Conservation (phyloP, 2,329 filamentous ascomycete genomes). For the Aspergillus jensenii region DNA sequence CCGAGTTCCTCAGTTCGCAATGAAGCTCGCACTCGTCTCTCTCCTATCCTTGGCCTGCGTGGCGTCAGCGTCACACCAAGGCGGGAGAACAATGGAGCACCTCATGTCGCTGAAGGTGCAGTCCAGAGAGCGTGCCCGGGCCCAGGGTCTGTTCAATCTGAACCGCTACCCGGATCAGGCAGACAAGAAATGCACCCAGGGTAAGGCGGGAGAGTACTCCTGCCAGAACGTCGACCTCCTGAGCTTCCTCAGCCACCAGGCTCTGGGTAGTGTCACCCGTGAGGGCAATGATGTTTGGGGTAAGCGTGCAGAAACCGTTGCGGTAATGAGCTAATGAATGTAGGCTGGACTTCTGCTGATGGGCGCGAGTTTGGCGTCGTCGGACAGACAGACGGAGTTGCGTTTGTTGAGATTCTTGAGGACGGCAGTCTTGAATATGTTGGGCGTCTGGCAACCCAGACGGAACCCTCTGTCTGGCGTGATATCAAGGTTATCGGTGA, state of each 20-base stretch:
- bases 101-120: conserved; percentile 17
- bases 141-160: conserved; percentile 12
- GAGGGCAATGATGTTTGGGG: conserved; percentile 23
- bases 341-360: conserved; percentile 18
- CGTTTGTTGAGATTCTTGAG: conserved; percentile 16
- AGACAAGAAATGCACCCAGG: conserved; percentile 10
- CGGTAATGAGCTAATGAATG: not conserved
- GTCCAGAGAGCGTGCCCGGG: conserved; percentile 12
- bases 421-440: conserved; percentile 19
- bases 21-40: conserved; percentile 16
- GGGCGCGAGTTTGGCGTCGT: conserved; percentile 20
- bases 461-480: conserved; percentile 12
- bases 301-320: not conserved
- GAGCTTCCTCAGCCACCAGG: conserved; percentile 19
- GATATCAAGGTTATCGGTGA: conserved; percentile 20
- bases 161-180: conserved; percentile 15
- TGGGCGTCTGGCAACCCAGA: conserved; percentile 19
- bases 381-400: conserved; percentile 19
- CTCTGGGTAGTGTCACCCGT: conserved; percentile 19
- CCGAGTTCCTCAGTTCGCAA: not conserved
- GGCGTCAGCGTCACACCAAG: conserved; percentile 11
- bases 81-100: conserved; percentile 13
- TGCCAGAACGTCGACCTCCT: conserved; percentile 18
- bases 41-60: conserved; percentile 10
- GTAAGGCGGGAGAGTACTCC: conserved; percentile 19